These are phyloP conservation scores for Azolla pinnata DNA, from an alignment of 75 land plant genomes.

Conservation along the genomic window DNA sequence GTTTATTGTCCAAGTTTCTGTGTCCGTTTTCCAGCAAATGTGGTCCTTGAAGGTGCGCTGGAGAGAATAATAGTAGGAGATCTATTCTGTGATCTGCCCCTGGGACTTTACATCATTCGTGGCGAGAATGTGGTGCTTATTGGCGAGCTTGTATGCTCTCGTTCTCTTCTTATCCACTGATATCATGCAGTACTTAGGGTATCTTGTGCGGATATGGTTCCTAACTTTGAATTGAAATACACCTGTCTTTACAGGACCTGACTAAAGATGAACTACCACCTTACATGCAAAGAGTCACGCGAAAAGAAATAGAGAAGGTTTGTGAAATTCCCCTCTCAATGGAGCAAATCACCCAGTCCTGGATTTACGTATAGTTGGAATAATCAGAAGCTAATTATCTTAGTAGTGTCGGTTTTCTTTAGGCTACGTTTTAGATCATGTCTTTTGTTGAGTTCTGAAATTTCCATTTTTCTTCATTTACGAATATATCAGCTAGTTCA, in stretches of 20 bases:
- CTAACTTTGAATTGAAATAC: background rate
- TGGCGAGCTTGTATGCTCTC: slow-evolving; percentile 75
- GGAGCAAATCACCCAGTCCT: too few species aligned
- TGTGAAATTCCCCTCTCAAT: too few species aligned
- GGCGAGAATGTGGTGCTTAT: slow-evolving; percentile 98
- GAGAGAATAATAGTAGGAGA: slow-evolving; percentile 95
- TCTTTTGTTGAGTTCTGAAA: too few species aligned
- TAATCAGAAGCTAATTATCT: too few species aligned
- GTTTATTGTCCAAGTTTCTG: background rate
- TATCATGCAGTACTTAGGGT: background rate
- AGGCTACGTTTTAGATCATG: too few species aligned
- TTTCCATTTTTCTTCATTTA: too few species aligned
- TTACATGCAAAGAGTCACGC: slow-evolving; percentile 25
- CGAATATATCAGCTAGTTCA: too few species aligned
- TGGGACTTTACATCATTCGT: slow-evolving; percentile 91
- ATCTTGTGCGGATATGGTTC: background rate
- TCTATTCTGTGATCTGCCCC: slow-evolving; percentile 85
- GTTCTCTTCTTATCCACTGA: background rate
- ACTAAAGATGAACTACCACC: slow-evolving; percentile 30
- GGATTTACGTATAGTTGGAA: too few species aligned
- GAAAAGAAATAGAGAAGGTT: slow-evolving; percentile 28
- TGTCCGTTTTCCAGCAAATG: slow-evolving; percentile 59
- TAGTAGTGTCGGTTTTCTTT: too few species aligned
- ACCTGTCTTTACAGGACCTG: slow-evolving; percentile 12
- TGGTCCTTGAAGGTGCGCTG: slow-evolving; percentile 83